A percentile compares a stretch with the other conserved stretches of the same genome.
These are phyloP conservation scores for Gastrodia elata DNA, from an alignment of 106 monocot species.

Conservation along the genomic window DNA sequence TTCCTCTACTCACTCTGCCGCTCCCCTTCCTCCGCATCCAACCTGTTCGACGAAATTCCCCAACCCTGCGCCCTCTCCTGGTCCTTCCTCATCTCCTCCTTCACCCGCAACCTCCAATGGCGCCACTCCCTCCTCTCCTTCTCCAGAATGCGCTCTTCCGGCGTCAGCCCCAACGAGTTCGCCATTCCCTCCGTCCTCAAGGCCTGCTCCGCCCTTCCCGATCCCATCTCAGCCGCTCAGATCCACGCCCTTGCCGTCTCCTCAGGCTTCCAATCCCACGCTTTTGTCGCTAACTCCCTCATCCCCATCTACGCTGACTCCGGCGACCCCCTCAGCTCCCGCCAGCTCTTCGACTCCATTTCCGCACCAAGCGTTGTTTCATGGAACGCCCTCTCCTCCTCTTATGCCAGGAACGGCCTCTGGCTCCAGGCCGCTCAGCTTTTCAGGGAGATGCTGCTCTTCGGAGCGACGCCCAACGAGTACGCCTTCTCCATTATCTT, in stretches of 20 bases:
- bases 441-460: conserved; percentile 52
- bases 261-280: conserved; percentile 45
- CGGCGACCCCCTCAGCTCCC: conserved; percentile 24
- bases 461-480: conserved; percentile 55
- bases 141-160: conserved; percentile 30
- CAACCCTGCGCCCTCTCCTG: conserved; percentile 46
- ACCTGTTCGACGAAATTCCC: conserved; percentile 75
- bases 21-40: conserved; percentile 24
- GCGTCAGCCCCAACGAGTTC: conserved; percentile 51
- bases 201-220: conserved; percentile 32
- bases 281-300: conserved; percentile 73
- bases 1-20: conserved; percentile 35
- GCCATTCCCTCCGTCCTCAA: conserved; percentile 75
- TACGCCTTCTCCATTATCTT: conserved; percentile 55
- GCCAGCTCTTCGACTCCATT: conserved; percentile 46
- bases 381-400: conserved; percentile 64
- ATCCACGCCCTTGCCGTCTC: conserved; percentile 42
- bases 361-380: conserved; percentile 37
- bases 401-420: conserved; percentile 34
- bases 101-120: conserved; percentile 30
- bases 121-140: conserved; percentile 39
- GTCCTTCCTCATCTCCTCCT: conserved; percentile 53
- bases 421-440: conserved; percentile 30
- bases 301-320: conserved; percentile 49
- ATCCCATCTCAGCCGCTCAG: conserved; percentile 36